Evolutionary conservation across 164 flowering plant species (phyloP), one percentile per base, ranked within the genome.

Genomic region (Vitis riparia): DNA sequence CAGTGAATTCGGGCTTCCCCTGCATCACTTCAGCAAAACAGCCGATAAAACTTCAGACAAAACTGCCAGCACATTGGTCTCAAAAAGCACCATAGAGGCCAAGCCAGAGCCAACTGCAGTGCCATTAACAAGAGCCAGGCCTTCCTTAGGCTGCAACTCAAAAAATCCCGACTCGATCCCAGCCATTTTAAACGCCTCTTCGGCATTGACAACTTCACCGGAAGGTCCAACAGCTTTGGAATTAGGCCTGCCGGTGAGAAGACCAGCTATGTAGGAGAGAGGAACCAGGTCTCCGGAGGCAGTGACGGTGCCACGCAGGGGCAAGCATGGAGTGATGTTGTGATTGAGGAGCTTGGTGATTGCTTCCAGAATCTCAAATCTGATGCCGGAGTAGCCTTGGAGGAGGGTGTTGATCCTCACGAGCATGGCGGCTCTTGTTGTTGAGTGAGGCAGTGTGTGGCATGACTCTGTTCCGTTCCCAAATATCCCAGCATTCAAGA

Each of bases 1-100:
- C 71, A 13, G 71, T 68, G 49, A 68, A 68, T 49, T 68, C 71
- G 1, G 71, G 71, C 32, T 68, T 68, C 19, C 71, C 70, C 12
- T 56, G 62, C 70, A 68, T 68, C 50, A 68, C 71, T 48, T 68
- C 71, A 8, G 63, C 51, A 51, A 68, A 23, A 68, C 1, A 4
- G 62, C 71, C 1, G 71, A 68, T 11, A 68, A 15, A 49, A 68
- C 53, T 10, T 57, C 63, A 2, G 71, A 15, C 14, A 68, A 23
- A 51, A 68, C 23, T 9, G 71, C 51, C 44, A 68, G 50, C 11
- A 68, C 16, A 12, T 68, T 68, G 13, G 71, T 51, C 6, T 68
- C 70, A 12, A 29, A 68, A 8, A 56, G 62, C 50, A 59, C 70
- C 14, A 47, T 58, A 51, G 71, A 68, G 47, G 71, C 71, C 10